These are phyloP conservation scores for Penicillium sp. DNA, from an alignment of 2,329 filamentous ascomycete genomes.

Conservation along the genomic window DNA sequence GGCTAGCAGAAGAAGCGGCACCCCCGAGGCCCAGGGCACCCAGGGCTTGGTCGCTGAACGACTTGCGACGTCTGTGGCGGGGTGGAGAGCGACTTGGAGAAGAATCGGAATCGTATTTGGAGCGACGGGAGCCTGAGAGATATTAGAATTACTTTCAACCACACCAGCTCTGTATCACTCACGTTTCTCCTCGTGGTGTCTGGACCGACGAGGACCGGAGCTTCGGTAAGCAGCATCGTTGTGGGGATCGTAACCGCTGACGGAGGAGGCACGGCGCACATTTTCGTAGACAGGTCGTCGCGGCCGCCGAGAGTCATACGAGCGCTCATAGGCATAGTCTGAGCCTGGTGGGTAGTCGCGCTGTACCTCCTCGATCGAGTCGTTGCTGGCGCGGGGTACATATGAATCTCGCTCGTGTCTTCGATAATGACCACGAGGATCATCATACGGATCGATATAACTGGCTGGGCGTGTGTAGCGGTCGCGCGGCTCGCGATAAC, in stretches of 20 bases:
- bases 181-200: constrained; percentile 47
- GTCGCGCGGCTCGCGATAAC: constrained; percentile 28
- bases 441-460: constrained; percentile 33
- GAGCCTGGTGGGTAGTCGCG: constrained; percentile 76
- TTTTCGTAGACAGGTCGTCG: constrained; percentile 33
- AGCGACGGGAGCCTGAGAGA: constrained; percentile 29
- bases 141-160: not conserved
- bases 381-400: constrained; percentile 64
- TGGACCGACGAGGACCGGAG: constrained; percentile 43
- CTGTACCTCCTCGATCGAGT: constrained; percentile 75
- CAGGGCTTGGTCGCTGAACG: constrained; percentile 50
- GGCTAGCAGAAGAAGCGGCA: constrained; percentile 39
- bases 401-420: constrained; percentile 20
- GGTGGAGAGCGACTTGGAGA: constrained; percentile 43
- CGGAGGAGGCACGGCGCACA: constrained; percentile 39
- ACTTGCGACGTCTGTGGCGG: constrained; percentile 44
- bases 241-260: constrained; percentile 34
- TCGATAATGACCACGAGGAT: constrained; percentile 16
- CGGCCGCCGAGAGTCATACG: constrained; percentile 16
- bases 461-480: constrained; percentile 29
- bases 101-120: constrained; percentile 34
- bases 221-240: constrained; percentile 35
- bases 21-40: constrained; percentile 59
- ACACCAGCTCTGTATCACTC: constrained; percentile 19
- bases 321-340: constrained; percentile 43